These are phyloP conservation scores for Candida glaebosa DNA, from an alignment of 805 yeast species.

Conservation along the genomic window DNA sequence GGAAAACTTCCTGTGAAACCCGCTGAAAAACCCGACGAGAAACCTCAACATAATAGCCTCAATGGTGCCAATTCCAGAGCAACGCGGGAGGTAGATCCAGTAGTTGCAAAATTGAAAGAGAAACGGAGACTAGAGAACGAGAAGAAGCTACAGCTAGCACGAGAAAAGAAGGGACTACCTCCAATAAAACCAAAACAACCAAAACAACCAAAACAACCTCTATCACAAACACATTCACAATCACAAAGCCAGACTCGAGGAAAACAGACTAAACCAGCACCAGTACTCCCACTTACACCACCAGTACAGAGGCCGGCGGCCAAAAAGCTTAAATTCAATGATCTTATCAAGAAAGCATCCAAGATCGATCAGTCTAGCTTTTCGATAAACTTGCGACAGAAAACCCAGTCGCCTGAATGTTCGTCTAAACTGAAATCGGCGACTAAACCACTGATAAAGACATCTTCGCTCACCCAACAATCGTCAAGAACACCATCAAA, in stretches of 20 bases:
- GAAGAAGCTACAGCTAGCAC: slow-evolving; percentile 31
- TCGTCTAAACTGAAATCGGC: background rate
- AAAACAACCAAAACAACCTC: slow-evolving; percentile 5
- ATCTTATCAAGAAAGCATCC: slow-evolving; percentile 67
- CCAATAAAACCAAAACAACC: slow-evolving; percentile 19
- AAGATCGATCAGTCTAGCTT: slow-evolving; percentile 48
- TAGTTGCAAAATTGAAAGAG: slow-evolving; percentile 66
- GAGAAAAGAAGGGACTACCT: slow-evolving; percentile 30
- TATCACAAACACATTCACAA: background rate
- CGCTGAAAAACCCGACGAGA: background rate
- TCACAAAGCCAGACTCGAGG: background rate
- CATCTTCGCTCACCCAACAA: too few relatives aligned
- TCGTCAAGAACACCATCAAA: background rate
- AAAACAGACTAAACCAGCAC: background rate
- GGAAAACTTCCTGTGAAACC: slow-evolving; percentile 4
- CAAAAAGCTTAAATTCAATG: slow-evolving; percentile 57
- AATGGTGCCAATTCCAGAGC: background rate
- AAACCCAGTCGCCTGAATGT: slow-evolving; percentile 35
- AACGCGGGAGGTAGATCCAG: slow-evolving; percentile 49
- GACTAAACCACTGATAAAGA: background rate
- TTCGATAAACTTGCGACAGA: slow-evolving; percentile 35
- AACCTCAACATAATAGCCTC: background rate
- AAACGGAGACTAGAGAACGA: slow-evolving; percentile 57
- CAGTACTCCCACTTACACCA: slow-evolving; percentile 5
- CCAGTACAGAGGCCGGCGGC: slow-evolving; percentile 13